These are phyloP conservation scores for Amanita phalloides DNA, from an alignment of 768 basidiomycete species.

Conservation along the genomic window DNA sequence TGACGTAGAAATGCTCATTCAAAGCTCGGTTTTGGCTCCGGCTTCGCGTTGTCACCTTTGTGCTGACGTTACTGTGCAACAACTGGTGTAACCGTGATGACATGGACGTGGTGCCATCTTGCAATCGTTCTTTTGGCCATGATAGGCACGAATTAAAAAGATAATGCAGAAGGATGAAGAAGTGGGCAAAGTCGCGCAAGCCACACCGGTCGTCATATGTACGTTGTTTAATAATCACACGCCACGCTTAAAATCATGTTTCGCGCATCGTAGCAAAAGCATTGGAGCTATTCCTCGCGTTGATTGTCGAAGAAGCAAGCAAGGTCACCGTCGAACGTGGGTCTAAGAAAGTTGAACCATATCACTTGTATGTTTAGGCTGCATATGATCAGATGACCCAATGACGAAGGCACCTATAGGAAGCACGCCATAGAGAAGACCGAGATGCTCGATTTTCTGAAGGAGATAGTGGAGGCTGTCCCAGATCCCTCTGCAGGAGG, in stretches of 20 bases:
- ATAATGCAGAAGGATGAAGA: constrained; percentile 99
- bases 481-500: constrained; percentile 84
- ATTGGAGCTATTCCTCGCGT: constrained; percentile 81
- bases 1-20: constrained; percentile 1
- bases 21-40: not conserved
- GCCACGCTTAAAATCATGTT: not conserved
- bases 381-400: not conserved
- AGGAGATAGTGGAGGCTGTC: constrained; percentile 79
- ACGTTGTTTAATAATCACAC: constrained; percentile 20
- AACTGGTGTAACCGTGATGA: not conserved
- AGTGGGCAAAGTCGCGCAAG: constrained; percentile 95
- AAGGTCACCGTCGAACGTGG: constrained; percentile 73
- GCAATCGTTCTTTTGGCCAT: not conserved
- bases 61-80: not conserved
- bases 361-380: constrained; percentile 68
- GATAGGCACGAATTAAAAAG: constrained; percentile 93
- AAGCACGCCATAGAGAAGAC: constrained; percentile 88
- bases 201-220: constrained; percentile 96
- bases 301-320: constrained; percentile 73
- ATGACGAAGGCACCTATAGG: constrained; percentile 26
- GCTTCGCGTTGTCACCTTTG: not conserved
- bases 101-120: not conserved
- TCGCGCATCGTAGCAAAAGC: constrained; percentile 65
- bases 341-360: constrained; percentile 82
- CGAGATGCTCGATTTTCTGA: constrained; percentile 88